phyloP scores from a whole-genome alignment of 306 rosid species.

The Datisca glomerata region DNA sequence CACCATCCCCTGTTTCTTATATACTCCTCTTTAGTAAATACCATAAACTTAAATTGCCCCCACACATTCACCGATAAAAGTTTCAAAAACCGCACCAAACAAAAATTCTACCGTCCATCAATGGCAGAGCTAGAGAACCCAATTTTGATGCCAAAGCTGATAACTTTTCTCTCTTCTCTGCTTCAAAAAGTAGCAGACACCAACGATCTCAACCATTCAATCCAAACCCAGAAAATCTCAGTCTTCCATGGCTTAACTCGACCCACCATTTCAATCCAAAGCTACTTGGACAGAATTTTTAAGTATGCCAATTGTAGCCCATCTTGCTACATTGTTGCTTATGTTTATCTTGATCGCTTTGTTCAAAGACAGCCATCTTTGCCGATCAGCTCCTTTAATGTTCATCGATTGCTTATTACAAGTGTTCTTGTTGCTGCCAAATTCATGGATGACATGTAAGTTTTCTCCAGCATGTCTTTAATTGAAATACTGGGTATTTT shows the following conservation, averaged over 20 bases:
- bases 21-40: too few relatives aligned
- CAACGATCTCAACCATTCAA: constrained; percentile 41
- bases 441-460: constrained; percentile 98
- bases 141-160: constrained; percentile 50
- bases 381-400: constrained; percentile 78
- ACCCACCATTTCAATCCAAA: constrained; percentile 67
- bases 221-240: constrained; percentile 51
- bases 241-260: constrained; percentile 81
- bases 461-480: not conserved
- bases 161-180: constrained; percentile 65
- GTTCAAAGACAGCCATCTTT: constrained; percentile 61
- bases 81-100: not conserved
- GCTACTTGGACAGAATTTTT: constrained; percentile 77
- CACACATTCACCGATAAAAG: too few relatives aligned
- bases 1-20: not conserved
- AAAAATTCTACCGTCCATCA: constrained; percentile 5
- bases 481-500: not conserved
- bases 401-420: constrained; percentile 79
- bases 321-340: constrained; percentile 77
- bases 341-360: constrained; percentile 86
- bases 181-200: constrained; percentile 73
- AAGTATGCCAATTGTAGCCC: constrained; percentile 94
- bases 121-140: constrained; percentile 91
- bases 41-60: too few relatives aligned
- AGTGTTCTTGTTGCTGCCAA: constrained; percentile 92